Percentiles rank a stretch among this genome's conserved stretches.
Conservation (phyloP, 441 rosid species). For the Syzygium malaccense region DNA sequence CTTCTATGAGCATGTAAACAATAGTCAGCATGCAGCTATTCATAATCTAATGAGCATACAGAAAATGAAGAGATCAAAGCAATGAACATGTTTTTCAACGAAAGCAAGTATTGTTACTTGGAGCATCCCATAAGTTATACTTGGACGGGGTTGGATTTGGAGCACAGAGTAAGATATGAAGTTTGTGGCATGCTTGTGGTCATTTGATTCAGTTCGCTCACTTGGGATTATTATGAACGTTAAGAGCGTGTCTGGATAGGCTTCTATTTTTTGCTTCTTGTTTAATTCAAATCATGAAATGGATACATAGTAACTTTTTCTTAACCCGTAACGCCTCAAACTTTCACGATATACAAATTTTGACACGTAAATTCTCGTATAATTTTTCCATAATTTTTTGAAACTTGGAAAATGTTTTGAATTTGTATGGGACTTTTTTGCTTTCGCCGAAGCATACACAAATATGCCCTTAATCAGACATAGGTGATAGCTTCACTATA, state of each 20-base stretch:
- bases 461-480: not conserved
- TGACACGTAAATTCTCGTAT: not conserved
- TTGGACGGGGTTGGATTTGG: not conserved
- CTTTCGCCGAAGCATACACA: not conserved
- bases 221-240: not conserved
- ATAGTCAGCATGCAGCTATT: not conserved
- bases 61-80: not conserved
- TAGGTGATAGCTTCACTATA: too few relatives aligned
- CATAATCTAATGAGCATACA: not conserved
- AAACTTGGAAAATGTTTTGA: not conserved
- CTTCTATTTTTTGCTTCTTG: not conserved
- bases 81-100: not conserved
- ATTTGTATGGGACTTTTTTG: not conserved
- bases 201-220: not conserved
- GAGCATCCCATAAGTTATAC: not conserved
- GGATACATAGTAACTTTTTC: not conserved
- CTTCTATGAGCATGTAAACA: not conserved
- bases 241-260: not conserved
- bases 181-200: not conserved
- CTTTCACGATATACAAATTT: not conserved
- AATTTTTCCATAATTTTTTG: not conserved
- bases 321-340: not conserved
- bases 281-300: not conserved
- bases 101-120: not conserved
- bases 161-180: not conserved